Conservation (phyloP, 2,329 filamentous ascomycete species). For the Ascocoryne sarcoides region DNA sequence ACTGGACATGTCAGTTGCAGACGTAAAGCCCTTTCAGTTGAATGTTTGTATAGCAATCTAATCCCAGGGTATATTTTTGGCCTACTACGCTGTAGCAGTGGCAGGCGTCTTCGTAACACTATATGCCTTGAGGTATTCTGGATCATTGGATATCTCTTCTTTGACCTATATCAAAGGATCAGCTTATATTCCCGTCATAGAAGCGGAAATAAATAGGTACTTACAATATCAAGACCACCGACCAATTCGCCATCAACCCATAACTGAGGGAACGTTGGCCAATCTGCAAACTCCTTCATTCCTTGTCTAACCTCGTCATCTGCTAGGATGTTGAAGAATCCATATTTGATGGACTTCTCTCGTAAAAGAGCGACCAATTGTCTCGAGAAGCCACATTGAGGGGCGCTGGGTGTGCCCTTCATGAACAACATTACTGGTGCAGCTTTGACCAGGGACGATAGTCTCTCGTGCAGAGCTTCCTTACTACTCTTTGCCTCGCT, state of each 20-base stretch:
- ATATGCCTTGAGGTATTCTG: constrained; percentile 73
- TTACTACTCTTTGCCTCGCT: constrained; percentile 53
- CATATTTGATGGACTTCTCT: constrained; percentile 88
- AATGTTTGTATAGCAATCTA: no score
- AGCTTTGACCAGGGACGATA: constrained; percentile 82
- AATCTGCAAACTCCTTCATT: constrained; percentile 94
- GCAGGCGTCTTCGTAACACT: constrained; percentile 34
- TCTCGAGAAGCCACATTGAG: constrained; percentile 86
- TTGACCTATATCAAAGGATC: constrained; percentile 57
- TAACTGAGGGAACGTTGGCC: constrained; percentile 94
- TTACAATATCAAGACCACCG: constrained; percentile 90
- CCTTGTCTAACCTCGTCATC: constrained; percentile 96
- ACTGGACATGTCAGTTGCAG: no score
- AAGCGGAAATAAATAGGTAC: constrained; percentile 30
- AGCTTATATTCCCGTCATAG: constrained; percentile 4
- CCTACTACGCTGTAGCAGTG: neutral
- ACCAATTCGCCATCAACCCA: constrained; percentile 88
- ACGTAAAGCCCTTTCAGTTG: no score
- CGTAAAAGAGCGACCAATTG: constrained; percentile 80
- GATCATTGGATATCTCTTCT: constrained; percentile 79
- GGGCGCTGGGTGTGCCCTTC: constrained; percentile 85
- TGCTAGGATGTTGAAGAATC: constrained; percentile 97
- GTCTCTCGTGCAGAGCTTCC: constrained; percentile 74
- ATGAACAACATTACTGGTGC: constrained; percentile 98
- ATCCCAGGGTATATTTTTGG: neutral